A percentile compares a stretch with the other conserved stretches of the same genome.
Conservation (phyloP, 73 alveolate genomes). For the Paramecium bursaria region DNA sequence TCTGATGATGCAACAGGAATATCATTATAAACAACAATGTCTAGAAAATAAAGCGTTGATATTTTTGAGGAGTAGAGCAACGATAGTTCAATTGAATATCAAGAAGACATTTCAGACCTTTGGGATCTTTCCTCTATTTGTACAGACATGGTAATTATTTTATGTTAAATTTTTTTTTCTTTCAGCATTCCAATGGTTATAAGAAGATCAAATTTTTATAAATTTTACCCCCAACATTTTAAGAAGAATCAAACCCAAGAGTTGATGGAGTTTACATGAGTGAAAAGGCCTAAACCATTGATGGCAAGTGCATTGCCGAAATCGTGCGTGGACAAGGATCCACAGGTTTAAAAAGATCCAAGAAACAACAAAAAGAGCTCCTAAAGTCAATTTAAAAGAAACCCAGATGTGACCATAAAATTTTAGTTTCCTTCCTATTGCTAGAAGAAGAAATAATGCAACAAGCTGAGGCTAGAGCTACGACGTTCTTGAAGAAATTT, state of each 20-base stretch:
- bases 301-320: conserved; percentile 61
- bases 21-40: not conserved
- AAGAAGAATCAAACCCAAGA: too few species aligned
- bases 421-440: conserved; percentile 19
- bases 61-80: too few species aligned
- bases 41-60: conserved; percentile 18
- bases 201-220: too few species aligned
- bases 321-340: conserved; percentile 63
- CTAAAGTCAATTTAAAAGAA: not conserved
- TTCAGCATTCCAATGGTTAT: too few species aligned
- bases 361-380: not conserved
- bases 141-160: not conserved
- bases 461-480: conserved; percentile 10
- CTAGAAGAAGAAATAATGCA: conserved; percentile 3
- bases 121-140: conserved; percentile 12
- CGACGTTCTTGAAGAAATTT: not conserved
- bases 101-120: not conserved
- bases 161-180: not conserved
- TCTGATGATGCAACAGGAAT: too few species aligned
- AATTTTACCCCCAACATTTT: too few species aligned
- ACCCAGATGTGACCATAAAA: not conserved
- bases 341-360: conserved; percentile 11
- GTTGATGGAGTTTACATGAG: not conserved
- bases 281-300: not conserved
- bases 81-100: not conserved